These are phyloP conservation scores for Chaetomium strumarium DNA, from an alignment of 2,329 filamentous ascomycete species.

Conservation along the genomic window DNA sequence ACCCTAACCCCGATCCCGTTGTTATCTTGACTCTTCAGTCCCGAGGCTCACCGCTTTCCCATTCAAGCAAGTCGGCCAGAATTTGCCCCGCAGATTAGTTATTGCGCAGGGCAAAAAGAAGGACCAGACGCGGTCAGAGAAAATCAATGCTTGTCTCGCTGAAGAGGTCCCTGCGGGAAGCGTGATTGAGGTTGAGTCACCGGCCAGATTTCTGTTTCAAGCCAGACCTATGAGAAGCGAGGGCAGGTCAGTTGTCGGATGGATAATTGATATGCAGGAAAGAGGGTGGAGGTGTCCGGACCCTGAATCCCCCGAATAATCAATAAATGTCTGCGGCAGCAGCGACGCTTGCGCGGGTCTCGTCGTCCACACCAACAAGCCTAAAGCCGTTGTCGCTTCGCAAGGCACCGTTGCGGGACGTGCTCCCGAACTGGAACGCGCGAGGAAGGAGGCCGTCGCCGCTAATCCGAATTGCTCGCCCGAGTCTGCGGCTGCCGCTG, in stretches of 20 bases:
- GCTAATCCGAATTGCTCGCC: not conserved
- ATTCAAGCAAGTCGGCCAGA: too few relatives aligned
- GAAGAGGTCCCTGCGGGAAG: too few relatives aligned
- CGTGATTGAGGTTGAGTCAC: constrained; percentile 10
- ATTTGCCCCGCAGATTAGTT: too few relatives aligned
- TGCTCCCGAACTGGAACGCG: too few relatives aligned
- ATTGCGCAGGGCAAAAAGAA: not conserved
- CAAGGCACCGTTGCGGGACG: too few relatives aligned
- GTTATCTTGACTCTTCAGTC: too few relatives aligned
- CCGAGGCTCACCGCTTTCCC: too few relatives aligned
- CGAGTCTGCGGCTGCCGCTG: not conserved
- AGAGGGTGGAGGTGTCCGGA: not conserved
- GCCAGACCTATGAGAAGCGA: not conserved
- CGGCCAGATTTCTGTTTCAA: not conserved
- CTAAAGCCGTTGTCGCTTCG: not conserved
- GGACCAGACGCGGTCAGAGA: not conserved
- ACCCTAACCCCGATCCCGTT: too few relatives aligned
- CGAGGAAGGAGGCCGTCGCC: not conserved
- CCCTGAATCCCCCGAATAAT: too few relatives aligned
- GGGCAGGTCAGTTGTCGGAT: not conserved
- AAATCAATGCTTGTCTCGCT: too few relatives aligned
- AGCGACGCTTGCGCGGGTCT: constrained; percentile 1
- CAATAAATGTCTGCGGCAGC: constrained; percentile 9
- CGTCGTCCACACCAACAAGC: not conserved
- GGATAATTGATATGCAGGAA: not conserved